phyloP scores from a whole-genome alignment of 2,329 filamentous ascomycete genomes.

The Sporothrix brunneoviolacea region DNA sequence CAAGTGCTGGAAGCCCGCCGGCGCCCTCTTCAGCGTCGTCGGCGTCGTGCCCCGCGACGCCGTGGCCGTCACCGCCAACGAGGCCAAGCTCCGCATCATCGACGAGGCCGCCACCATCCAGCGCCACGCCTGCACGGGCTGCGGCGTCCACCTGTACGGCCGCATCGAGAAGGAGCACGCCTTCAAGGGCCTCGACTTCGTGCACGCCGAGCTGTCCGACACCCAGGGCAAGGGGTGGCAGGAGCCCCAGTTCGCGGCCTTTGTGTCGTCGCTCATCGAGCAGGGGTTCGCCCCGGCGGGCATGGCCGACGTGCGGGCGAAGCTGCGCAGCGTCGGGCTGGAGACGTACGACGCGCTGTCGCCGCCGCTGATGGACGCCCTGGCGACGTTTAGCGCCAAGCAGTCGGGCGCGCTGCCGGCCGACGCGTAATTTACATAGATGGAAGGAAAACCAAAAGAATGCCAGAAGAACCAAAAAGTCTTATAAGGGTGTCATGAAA shows the following conservation, averaged over 20 bases:
- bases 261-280: slow-evolving; percentile 62
- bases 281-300: slow-evolving; percentile 52
- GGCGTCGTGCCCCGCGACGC: slow-evolving; percentile 52
- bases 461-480: not conserved
- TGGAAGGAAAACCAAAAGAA: not conserved
- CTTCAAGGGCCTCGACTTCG: slow-evolving; percentile 64
- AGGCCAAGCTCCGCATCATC: slow-evolving; percentile 49
- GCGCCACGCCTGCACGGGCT: slow-evolving; percentile 54
- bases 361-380: slow-evolving; percentile 56
- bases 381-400: slow-evolving; percentile 50
- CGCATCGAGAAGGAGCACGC: slow-evolving; percentile 58
- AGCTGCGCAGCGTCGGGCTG: slow-evolving; percentile 48
- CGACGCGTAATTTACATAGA: not conserved
- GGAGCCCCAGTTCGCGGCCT: slow-evolving; percentile 63
- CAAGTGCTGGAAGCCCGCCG: slow-evolving; percentile 63
- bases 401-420: slow-evolving; percentile 30
- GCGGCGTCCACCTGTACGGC: slow-evolving; percentile 57
- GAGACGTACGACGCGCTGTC: slow-evolving; percentile 57
- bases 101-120: slow-evolving; percentile 52
- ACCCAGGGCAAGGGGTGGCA: slow-evolving; percentile 56
- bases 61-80: slow-evolving; percentile 51
- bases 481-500: no score
- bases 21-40: slow-evolving; percentile 58
- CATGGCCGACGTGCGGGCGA: slow-evolving; percentile 48
- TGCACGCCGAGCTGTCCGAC: slow-evolving; percentile 56